Evolutionary conservation across 345 rosid genomes (phyloP).

Genomic region (Kandelia obovata): DNA sequence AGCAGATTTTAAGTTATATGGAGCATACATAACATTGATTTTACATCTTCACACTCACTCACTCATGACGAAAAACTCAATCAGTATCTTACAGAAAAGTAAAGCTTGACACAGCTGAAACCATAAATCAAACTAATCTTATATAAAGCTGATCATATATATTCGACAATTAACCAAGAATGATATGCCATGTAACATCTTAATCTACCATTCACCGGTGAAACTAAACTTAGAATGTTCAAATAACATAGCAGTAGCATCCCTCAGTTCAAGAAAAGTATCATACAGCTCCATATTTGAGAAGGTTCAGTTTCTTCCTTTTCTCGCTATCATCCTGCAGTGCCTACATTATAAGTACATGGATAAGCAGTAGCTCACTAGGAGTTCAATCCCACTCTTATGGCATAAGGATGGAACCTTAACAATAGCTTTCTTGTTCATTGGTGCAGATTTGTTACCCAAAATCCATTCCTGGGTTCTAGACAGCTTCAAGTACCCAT

Average conservation of each 20-base stretch:
- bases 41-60: not conserved
- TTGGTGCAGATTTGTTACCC: slow-evolving; percentile 68
- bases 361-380: slow-evolving; percentile 5
- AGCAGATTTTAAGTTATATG: not conserved
- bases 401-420: slow-evolving; percentile 39
- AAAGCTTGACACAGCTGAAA: not conserved
- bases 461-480: slow-evolving; percentile 68
- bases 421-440: slow-evolving; percentile 59
- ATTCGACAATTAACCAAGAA: not conserved
- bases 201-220: not conserved
- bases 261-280: slow-evolving; percentile 28
- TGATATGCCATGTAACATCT: not conserved
- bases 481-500: slow-evolving; percentile 73
- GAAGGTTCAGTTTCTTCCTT: slow-evolving; percentile 81
- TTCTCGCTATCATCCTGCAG: slow-evolving; percentile 68
- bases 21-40: not conserved
- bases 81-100: not conserved
- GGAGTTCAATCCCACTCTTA: not conserved
- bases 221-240: not conserved
- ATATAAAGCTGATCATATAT: too few species aligned
- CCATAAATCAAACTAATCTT: not conserved
- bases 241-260: not conserved
- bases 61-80: not conserved
- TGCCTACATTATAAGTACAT: slow-evolving; percentile 43
- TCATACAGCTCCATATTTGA: slow-evolving; percentile 90